phyloP scores from a whole-genome alignment of 257 asterid genomes.

The Apocynum venetum region DNA sequence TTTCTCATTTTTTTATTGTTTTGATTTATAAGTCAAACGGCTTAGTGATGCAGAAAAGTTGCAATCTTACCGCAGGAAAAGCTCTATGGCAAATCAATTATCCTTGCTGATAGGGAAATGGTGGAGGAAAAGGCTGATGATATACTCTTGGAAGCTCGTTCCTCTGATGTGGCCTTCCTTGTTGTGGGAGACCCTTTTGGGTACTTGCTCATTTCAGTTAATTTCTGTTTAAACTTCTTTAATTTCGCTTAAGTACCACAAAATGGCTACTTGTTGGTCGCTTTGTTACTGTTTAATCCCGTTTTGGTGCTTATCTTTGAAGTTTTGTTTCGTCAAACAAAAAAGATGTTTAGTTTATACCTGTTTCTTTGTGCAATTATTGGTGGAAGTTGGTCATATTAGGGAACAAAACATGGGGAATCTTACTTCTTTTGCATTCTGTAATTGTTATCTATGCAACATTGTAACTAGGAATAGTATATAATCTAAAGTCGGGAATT shows the following conservation, averaged over 20 bases:
- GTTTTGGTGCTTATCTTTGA: not conserved
- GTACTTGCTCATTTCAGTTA: constrained; percentile 21
- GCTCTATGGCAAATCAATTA: constrained; percentile 63
- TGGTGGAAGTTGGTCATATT: not conserved
- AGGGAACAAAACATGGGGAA: not conserved
- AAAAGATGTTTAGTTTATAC: not conserved
- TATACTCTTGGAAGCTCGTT: constrained; percentile 65
- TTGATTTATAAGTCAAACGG: not conserved
- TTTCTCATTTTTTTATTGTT: not conserved
- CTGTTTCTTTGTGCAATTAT: not conserved
- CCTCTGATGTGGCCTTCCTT: constrained; percentile 75
- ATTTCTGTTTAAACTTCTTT: not conserved
- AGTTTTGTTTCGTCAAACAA: not conserved
- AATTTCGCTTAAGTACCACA: not conserved
- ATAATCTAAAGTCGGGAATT: no score
- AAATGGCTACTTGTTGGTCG: not conserved
- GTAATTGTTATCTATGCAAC: not conserved
- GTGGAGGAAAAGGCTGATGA: constrained; percentile 87
- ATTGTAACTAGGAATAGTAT: not conserved
- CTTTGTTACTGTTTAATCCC: not conserved
- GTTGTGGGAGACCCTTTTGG: constrained; percentile 99
- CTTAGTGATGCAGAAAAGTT: constrained; percentile 16
- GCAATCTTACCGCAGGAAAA: constrained; percentile 52
- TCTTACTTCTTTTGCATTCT: not conserved
- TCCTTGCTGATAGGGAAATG: constrained; percentile 73